Evolutionary conservation across 345 rosid species (phyloP).

Genomic region (Linum lewisii): DNA sequence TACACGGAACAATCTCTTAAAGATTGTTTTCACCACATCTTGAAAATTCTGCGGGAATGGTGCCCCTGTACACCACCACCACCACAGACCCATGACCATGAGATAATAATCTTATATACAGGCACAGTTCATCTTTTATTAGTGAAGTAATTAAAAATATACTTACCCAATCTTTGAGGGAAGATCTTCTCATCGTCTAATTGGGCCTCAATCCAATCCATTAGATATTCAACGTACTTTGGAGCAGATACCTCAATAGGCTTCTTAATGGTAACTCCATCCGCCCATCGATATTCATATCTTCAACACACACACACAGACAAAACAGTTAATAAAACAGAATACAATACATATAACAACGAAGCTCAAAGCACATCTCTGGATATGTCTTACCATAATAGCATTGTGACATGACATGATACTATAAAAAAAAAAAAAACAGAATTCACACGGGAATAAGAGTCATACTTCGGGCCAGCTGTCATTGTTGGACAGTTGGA

Average conservation of each 20-base stretch:
- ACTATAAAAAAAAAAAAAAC: background rate
- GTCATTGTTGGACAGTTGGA: constrained; percentile 53
- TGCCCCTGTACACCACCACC: constrained; percentile 27
- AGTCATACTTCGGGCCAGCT: constrained; percentile 54
- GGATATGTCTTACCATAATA: background rate
- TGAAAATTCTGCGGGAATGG: constrained; percentile 48
- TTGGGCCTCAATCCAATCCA: constrained; percentile 67
- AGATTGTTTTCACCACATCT: constrained; percentile 56
- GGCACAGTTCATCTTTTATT: too few relatives aligned
- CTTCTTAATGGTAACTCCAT: constrained; percentile 58
- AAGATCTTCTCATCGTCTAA: constrained; percentile 58
- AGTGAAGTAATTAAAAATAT: too few relatives aligned
- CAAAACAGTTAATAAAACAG: background rate
- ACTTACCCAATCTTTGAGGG: constrained; percentile 51
- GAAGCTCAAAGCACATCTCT: too few relatives aligned
- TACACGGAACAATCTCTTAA: constrained; percentile 53
- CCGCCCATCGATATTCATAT: constrained; percentile 73
- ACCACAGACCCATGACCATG: too few relatives aligned
- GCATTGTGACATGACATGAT: background rate
- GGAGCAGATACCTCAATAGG: constrained; percentile 77
- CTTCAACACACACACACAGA: too few relatives aligned
- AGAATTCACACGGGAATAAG: constrained; percentile 1
- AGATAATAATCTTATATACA: background rate
- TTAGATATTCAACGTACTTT: constrained; percentile 54
- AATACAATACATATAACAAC: background rate